These are phyloP conservation scores for Coniferiporia sulphurascens DNA, from an alignment of 1,284 basidiomycete species.

Conservation along the genomic window DNA sequence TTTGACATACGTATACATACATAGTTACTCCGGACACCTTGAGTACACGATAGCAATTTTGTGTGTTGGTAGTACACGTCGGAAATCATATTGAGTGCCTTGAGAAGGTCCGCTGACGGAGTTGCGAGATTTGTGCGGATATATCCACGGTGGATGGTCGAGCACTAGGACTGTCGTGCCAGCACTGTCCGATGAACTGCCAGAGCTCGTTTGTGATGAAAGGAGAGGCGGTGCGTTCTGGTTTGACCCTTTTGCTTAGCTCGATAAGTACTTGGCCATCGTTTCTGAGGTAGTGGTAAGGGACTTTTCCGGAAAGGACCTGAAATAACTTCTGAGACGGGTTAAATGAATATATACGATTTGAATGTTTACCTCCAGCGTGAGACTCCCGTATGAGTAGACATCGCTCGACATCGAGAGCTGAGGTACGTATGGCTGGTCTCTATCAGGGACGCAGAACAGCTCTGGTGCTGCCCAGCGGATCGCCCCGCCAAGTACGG, in stretches of 20 bases:
- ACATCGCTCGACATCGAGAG: conserved; percentile 24
- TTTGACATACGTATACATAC: too few species aligned
- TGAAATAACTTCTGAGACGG: conserved; percentile 25
- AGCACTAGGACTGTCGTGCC: conserved; percentile 27
- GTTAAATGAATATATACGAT: neutral
- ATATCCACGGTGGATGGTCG: conserved; percentile 7
- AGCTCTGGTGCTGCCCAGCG: conserved; percentile 31
- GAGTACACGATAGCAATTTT: too few species aligned
- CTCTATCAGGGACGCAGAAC: conserved; percentile 17
- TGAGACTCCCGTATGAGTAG: conserved; percentile 28
- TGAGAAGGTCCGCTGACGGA: conserved; percentile 1
- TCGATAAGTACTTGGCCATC: conserved; percentile 41
- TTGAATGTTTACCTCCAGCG: conserved; percentile 22
- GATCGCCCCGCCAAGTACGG: conserved; percentile 30
- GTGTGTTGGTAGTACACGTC: too few species aligned
- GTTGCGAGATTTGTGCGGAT: neutral
- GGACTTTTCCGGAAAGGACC: conserved; percentile 36
- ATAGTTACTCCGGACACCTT: too few species aligned
- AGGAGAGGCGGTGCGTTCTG: conserved; percentile 34
- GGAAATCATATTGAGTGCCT: conserved; percentile 1
- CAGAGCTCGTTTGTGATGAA: conserved; percentile 38
- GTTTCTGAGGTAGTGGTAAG: conserved; percentile 26
- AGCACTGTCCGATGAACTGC: conserved; percentile 36
- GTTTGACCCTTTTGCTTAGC: conserved; percentile 34
- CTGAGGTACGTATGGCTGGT: conserved; percentile 20